These are phyloP conservation scores for Colletotrichum camelliae DNA, from an alignment of 2,329 filamentous ascomycete species.

Conservation along the genomic window DNA sequence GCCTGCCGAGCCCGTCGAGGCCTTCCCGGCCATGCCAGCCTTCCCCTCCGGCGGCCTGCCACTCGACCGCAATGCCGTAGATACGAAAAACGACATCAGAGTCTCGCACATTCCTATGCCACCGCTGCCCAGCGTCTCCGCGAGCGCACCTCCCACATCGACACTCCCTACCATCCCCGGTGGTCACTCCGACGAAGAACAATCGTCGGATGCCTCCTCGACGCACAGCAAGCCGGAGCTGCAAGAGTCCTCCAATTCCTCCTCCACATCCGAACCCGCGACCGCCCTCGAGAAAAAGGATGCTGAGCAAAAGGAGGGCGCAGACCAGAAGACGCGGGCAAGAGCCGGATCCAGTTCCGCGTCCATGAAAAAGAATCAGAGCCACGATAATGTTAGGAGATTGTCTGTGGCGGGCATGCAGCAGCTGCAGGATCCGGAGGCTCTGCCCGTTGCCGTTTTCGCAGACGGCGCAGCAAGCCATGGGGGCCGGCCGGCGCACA, in stretches of 20 bases:
- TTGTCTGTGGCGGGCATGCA: conserved; percentile 65
- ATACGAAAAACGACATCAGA: conserved; percentile 8
- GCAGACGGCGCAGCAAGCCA: conserved; percentile 42
- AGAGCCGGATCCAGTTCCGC: conserved; percentile 14
- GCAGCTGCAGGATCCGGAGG: conserved; percentile 62
- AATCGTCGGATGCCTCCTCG: conserved; percentile 18
- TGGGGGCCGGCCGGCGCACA: conserved; percentile 38
- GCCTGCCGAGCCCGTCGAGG: conserved; percentile 1
- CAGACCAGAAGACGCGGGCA: background rate
- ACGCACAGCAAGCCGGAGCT: conserved; percentile 11
- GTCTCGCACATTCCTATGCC: conserved; percentile 18
- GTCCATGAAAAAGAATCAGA: conserved; percentile 29
- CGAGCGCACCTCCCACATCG: conserved; percentile 20
- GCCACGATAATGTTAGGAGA: conserved; percentile 53
- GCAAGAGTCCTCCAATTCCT: conserved; percentile 1
- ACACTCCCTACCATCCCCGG: conserved; percentile 18
- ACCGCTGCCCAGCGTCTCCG: conserved; percentile 3
- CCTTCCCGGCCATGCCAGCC: conserved; percentile 11
- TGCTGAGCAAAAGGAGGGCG: background rate
- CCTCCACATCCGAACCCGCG: conserved; percentile 12
- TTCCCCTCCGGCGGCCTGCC: background rate
- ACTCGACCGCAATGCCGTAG: background rate
- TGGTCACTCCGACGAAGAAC: conserved; percentile 21
- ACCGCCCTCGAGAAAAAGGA: background rate
- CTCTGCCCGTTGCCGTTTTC: conserved; percentile 58